Conservation (phyloP, 2,329 filamentous ascomycete species). For the Purpureocillium lavendulum region DNA sequence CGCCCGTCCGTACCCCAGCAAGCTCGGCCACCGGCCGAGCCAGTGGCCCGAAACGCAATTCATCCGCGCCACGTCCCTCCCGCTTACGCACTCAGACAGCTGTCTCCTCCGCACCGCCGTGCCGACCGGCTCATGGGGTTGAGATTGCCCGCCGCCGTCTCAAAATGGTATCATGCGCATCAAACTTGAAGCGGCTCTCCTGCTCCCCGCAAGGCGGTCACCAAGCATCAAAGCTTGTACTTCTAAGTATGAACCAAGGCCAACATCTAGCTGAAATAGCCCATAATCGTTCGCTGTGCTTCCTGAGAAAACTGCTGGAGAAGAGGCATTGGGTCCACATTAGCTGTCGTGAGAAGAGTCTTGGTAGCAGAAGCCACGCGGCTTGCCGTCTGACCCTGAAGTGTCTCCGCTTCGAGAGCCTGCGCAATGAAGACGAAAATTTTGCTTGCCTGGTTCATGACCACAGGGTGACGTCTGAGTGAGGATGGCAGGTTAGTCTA, state of each 20-base stretch:
- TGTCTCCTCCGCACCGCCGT: too few relatives aligned
- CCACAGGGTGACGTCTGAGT: conserved; percentile 74
- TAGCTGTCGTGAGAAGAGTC: conserved; percentile 63
- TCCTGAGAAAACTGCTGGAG: conserved; percentile 69
- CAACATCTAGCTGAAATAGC: conserved; percentile 59
- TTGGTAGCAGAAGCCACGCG: conserved; percentile 74
- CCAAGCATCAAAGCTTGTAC: not conserved
- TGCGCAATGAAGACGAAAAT: conserved; percentile 80
- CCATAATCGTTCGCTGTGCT: conserved; percentile 70
- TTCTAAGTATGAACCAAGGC: not conserved
- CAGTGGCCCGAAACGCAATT: too few relatives aligned
- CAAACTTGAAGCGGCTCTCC: not conserved
- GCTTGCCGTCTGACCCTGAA: conserved; percentile 74
- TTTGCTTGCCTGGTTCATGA: conserved; percentile 68
- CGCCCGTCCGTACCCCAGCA: too few relatives aligned
- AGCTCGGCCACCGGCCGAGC: too few relatives aligned
- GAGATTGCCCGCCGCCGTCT: too few relatives aligned
- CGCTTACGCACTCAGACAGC: too few relatives aligned
- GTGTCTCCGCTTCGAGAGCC: conserved; percentile 81
- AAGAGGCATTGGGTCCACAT: conserved; percentile 67
- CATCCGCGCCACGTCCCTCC: too few relatives aligned
- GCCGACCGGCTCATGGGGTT: too few relatives aligned
- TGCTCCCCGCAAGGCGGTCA: too few relatives aligned
- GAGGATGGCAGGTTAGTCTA: conserved; percentile 15
- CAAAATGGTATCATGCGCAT: not conserved